Base-by-base conservation (phyloP, 257 asterid species). In the Plantago elongata region DNA sequence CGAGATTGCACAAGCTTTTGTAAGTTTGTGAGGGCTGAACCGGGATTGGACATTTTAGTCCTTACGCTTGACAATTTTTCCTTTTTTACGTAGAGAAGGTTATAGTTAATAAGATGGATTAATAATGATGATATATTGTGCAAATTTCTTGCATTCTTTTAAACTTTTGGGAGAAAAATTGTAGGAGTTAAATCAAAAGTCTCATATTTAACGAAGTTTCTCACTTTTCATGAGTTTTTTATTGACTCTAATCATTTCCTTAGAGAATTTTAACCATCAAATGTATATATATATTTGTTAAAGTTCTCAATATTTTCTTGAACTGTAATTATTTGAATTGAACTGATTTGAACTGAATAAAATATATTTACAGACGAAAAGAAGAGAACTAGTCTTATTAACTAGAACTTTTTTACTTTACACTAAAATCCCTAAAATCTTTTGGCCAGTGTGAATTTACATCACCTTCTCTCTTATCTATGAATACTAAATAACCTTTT, bases 11-110 rank as follows among this genome's bases (percentile, higher is more conserved):
- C 37, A 5, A 29, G 18, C 12, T 11, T 61, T 47, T 49, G 11
- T 49, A 4, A 7, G 22, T 45, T 30, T 46, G 10, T 5, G 27
- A 46, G 17, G 27, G 56, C 66, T 12, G 13, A 14, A 48, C n/a
- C 13, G 57, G 16, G 13, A 62, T 13, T 48, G 49, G 13, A 2
- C 15, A 34, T 12, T 45, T 13, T 43, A 58, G 63, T 29, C 51
- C 16, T 15, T 14, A 38, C 49, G 15, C 15, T 58, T 58, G 63
- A 58, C 63, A 15, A 34, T 57, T 16, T 57, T 15, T 30, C 45
- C 7, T 29, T 43, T 17, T 58, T 58, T 46, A 34, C 17, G 7
- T 7, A 57, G 37, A 58, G 34, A 8, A 9, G 12, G 13, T 37
- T 3, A 30, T 57, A 40, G 29, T 54, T 1, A 50, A 7, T 50